phyloP scores from a whole-genome alignment of 2,329 filamentous ascomycete genomes.

The Arthrobotrys megalospora region DNA sequence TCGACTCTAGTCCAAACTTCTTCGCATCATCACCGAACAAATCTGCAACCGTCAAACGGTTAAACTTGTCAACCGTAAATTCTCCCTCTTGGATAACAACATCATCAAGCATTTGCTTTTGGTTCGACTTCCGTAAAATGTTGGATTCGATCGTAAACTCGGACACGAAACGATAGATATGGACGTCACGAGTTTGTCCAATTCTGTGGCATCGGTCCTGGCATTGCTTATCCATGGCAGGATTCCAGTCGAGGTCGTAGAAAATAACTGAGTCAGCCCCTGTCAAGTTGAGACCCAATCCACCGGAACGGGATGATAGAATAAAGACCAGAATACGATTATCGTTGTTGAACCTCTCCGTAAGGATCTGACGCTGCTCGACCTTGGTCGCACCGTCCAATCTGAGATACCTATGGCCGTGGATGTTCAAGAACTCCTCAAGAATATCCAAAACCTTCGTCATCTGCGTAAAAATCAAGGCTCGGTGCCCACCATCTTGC shows the following conservation, averaged over 20 bases:
- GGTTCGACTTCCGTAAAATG: constrained; percentile 94
- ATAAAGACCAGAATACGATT: constrained; percentile 94
- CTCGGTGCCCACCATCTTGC: constrained; percentile 90
- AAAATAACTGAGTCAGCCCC: constrained; percentile 98
- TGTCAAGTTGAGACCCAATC: constrained; percentile 94
- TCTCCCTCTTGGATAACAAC: constrained; percentile 98
- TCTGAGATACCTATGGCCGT: constrained; percentile 95
- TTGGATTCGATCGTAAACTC: constrained; percentile 98
- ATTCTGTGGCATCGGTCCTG: constrained; percentile 98
- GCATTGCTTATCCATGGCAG: constrained; percentile 99
- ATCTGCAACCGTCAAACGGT: constrained; percentile 79
- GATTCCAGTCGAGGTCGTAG: constrained; percentile 99
- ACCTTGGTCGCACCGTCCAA: constrained; percentile 97
- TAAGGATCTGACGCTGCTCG: constrained; percentile 93
- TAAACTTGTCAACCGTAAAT: constrained; percentile 97
- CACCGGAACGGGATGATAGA: constrained; percentile 91
- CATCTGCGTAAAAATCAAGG: constrained; percentile 99
- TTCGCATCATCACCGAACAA: constrained; percentile 74
- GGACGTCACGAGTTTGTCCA: constrained; percentile 95
- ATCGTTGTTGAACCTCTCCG: constrained; percentile 97
- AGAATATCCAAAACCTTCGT: constrained; percentile 97
- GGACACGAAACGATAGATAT: constrained; percentile 94
- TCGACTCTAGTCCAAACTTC: constrained; percentile 69
- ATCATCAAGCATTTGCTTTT: constrained; percentile 97
- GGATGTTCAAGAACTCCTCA: constrained; percentile 97